These are phyloP conservation scores for Ogataea salicorniae DNA, from an alignment of 805 yeast species.

Conservation along the genomic window DNA sequence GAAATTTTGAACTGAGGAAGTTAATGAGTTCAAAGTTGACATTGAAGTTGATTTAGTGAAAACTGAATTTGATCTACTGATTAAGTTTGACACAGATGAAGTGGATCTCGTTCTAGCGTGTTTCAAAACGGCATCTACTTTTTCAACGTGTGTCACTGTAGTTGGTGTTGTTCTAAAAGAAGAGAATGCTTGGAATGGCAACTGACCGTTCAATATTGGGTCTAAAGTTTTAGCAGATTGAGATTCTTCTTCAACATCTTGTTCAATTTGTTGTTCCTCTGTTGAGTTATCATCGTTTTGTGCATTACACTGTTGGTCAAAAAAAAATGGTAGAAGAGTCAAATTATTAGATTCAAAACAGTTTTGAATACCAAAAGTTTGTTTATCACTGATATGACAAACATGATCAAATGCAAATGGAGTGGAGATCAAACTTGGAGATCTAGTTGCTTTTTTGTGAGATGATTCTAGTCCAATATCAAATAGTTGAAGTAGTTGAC, in stretches of 20 bases:
- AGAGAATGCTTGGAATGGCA: slow-evolving; percentile 24
- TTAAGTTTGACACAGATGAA: slow-evolving; percentile 17
- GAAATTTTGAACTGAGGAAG: slow-evolving; percentile 9
- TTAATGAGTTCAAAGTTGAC: slow-evolving; percentile 20
- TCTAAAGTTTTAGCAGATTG: slow-evolving; percentile 8
- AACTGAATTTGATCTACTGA: slow-evolving; percentile 21
- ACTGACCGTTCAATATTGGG: slow-evolving; percentile 4
- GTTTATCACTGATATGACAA: slow-evolving; percentile 28
- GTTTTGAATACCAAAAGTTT: slow-evolving; percentile 28
- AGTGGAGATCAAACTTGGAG: slow-evolving; percentile 23
- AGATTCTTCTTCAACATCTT: not conserved
- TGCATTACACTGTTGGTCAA: not conserved
- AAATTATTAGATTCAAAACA: slow-evolving; percentile 19
- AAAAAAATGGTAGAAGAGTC: slow-evolving; percentile 8
- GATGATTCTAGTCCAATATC: slow-evolving; percentile 12
- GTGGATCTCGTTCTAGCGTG: slow-evolving; percentile 14
- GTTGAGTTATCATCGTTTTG: not conserved
- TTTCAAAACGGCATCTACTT: not conserved
- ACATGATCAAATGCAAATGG: slow-evolving; percentile 32
- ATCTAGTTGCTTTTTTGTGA: not conserved
- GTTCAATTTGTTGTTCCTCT: not conserved
- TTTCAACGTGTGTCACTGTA: not conserved
- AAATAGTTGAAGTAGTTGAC: slow-evolving; percentile 16
- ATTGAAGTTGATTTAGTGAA: slow-evolving; percentile 28
- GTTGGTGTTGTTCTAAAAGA: slow-evolving; percentile 30